These are phyloP conservation scores for Agaricus subrufescens DNA, from an alignment of 768 basidiomycete genomes.

Conservation along the genomic window DNA sequence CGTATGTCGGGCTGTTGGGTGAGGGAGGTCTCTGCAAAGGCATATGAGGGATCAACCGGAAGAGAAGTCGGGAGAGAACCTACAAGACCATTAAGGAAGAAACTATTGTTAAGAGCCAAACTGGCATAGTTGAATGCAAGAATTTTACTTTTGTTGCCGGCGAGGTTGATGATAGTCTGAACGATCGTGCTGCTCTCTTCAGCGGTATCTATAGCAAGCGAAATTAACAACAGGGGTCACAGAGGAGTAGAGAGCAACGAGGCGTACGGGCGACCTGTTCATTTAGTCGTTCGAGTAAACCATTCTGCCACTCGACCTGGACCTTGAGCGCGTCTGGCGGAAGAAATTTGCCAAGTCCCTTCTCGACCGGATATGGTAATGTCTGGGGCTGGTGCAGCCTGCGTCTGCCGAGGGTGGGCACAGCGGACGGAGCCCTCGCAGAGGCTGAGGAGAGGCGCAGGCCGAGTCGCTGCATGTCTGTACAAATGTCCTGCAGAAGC, in stretches of 20 bases:
- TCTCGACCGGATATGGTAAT: slow-evolving; percentile 63
- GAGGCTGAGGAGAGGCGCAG: slow-evolving; percentile 24
- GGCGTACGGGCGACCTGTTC: slow-evolving; percentile 63
- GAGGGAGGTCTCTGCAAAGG: slow-evolving; percentile 37
- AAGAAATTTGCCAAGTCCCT: slow-evolving; percentile 77
- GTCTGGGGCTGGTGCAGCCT: slow-evolving; percentile 46
- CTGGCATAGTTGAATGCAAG: slow-evolving; percentile 89
- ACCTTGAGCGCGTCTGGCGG: slow-evolving; percentile 66
- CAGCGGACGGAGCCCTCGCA: slow-evolving; percentile 16
- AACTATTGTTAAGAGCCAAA: slow-evolving; percentile 90
- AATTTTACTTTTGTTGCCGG: slow-evolving; percentile 50
- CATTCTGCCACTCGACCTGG: slow-evolving; percentile 82
- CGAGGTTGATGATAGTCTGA: slow-evolving; percentile 69
- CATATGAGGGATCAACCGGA: neutral
- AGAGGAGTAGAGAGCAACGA: neutral
- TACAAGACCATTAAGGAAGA: slow-evolving; percentile 87
- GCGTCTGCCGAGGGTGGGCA: slow-evolving; percentile 25
- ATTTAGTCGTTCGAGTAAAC: slow-evolving; percentile 73
- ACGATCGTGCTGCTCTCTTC: slow-evolving; percentile 54
- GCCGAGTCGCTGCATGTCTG: slow-evolving; percentile 19
- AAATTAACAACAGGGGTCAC: neutral
- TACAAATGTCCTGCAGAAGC: neutral
- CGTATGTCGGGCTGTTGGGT: slow-evolving; percentile 27
- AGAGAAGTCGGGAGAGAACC: slow-evolving; percentile 25
- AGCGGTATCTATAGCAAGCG: slow-evolving; percentile 43